Conservation (phyloP, 306 rosid genomes). For the Cucurbita moschata region DNA sequence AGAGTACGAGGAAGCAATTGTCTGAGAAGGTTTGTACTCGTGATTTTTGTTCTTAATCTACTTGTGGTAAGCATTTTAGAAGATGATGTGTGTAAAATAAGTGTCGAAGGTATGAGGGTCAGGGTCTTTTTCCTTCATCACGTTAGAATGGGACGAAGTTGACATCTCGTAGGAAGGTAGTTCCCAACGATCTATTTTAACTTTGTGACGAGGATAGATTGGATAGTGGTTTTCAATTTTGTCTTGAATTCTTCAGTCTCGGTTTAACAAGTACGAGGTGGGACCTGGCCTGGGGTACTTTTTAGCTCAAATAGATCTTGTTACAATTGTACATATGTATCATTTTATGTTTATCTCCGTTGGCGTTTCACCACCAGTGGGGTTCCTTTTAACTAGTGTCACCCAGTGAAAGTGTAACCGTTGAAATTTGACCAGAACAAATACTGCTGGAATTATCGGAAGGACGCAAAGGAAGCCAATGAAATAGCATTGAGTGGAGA, state of each 20-base stretch:
- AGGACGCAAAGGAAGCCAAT: slow-evolving; percentile 26
- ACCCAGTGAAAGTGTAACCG: not conserved
- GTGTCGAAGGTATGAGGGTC: not conserved
- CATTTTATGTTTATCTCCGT: not conserved
- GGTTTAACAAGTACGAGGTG: not conserved
- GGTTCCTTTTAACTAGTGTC: not conserved
- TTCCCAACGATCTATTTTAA: not conserved
- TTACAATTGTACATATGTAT: not conserved
- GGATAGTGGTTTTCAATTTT: not conserved
- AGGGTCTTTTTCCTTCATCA: not conserved
- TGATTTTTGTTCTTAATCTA: not conserved
- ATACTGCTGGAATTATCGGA: slow-evolving; percentile 46
- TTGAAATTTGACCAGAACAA: slow-evolving; percentile 33
- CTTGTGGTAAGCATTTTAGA: not conserved
- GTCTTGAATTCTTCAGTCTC: not conserved
- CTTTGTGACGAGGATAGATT: not conserved
- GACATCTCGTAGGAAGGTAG: not conserved
- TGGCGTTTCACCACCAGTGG: not conserved
- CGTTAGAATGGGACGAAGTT: not conserved
- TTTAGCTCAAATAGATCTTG: not conserved
- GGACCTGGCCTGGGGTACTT: not conserved
- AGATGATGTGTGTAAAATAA: not conserved
- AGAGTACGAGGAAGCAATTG: slow-evolving; percentile 38
- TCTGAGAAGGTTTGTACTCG: slow-evolving; percentile 43
- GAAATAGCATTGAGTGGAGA: slow-evolving; percentile 37